Evolutionary conservation across 2,329 filamentous ascomycete species (phyloP).

Genomic region (Raffaelea deltoideospora): DNA sequence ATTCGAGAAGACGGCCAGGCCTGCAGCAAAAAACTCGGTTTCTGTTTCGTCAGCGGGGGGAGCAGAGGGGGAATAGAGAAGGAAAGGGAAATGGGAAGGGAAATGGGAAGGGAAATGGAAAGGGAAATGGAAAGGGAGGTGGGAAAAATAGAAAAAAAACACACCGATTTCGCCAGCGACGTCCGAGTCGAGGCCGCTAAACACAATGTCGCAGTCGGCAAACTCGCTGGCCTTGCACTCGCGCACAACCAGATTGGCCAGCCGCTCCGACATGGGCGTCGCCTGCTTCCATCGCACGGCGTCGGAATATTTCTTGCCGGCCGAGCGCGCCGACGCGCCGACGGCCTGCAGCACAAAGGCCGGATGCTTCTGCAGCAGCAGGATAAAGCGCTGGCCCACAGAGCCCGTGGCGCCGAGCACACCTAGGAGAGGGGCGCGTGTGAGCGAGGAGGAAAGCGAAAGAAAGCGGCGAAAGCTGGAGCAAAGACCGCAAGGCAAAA

Average conservation of each 20-base stretch:
- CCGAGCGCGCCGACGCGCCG: slow-evolving; percentile 76
- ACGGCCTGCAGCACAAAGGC: slow-evolving; percentile 76
- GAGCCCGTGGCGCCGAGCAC: slow-evolving; percentile 88
- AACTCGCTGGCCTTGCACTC: slow-evolving; percentile 75
- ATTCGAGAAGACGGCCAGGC: slow-evolving; percentile 91
- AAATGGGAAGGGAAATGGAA: not conserved
- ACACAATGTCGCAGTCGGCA: slow-evolving; percentile 79
- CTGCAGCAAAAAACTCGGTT: slow-evolving; percentile 75
- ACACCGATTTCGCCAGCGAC: slow-evolving; percentile 80
- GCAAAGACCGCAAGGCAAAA: too few species aligned
- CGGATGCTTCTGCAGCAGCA: slow-evolving; percentile 77
- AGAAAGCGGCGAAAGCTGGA: too few species aligned
- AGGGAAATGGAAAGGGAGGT: not conserved
- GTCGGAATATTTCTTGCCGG: slow-evolving; percentile 88
- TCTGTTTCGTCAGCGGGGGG: slow-evolving; percentile 34
- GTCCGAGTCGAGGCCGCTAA: slow-evolving; percentile 83
- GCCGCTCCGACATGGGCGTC: slow-evolving; percentile 54
- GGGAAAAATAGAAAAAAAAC: not conserved
- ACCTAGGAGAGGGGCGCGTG: slow-evolving; percentile 22
- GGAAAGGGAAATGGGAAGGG: not conserved
- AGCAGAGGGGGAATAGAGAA: not conserved
- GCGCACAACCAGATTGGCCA: slow-evolving; percentile 71
- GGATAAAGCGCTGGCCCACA: slow-evolving; percentile 89
- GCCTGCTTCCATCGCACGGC: slow-evolving; percentile 93
- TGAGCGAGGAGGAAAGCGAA: not conserved